phyloP scores from a whole-genome alignment of 116 monocot genomes.

The Thalassia testudinum region DNA sequence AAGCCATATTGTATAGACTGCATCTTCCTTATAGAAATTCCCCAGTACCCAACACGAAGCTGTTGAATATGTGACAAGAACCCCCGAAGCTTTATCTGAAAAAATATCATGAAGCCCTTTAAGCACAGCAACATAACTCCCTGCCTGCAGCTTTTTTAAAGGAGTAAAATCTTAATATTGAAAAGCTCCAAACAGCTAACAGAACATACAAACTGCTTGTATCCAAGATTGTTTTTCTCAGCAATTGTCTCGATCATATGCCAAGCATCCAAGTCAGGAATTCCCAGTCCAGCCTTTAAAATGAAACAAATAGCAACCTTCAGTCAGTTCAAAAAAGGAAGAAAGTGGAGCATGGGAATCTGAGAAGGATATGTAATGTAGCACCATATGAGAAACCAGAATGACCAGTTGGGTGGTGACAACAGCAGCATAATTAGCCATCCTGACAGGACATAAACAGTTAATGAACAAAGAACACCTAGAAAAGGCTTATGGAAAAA shows the following conservation, averaged over 20 bases:
- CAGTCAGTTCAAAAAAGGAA: not conserved
- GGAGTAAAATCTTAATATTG: too few species aligned
- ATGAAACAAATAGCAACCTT: not conserved
- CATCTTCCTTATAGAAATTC: constrained; percentile 39
- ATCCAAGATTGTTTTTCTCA: constrained; percentile 86
- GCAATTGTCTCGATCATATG: constrained; percentile 82
- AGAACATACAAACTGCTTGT: constrained; percentile 70
- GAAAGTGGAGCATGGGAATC: not conserved
- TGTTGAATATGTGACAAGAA: constrained; percentile 82
- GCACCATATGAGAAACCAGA: constrained; percentile 91
- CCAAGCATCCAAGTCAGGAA: constrained; percentile 82
- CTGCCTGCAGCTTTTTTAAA: too few species aligned
- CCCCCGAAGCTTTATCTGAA: constrained; percentile 84
- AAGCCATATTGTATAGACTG: constrained; percentile 46
- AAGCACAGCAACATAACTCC: not conserved
- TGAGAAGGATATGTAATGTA: constrained; percentile 6
- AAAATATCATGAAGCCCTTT: constrained; percentile 2
- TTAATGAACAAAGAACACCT: too few species aligned
- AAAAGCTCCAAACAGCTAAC: not conserved
- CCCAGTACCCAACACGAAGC: constrained; percentile 90
- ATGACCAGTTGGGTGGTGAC: constrained; percentile 62
- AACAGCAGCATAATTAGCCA: constrained; percentile 64
- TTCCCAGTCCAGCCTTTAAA: constrained; percentile 70
- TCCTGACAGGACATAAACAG: constrained; percentile 44
- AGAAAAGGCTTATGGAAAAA: too few species aligned